These are phyloP conservation scores for Myriosclerotinia curreyana DNA, from an alignment of 2,329 filamentous ascomycete genomes.

Conservation along the genomic window DNA sequence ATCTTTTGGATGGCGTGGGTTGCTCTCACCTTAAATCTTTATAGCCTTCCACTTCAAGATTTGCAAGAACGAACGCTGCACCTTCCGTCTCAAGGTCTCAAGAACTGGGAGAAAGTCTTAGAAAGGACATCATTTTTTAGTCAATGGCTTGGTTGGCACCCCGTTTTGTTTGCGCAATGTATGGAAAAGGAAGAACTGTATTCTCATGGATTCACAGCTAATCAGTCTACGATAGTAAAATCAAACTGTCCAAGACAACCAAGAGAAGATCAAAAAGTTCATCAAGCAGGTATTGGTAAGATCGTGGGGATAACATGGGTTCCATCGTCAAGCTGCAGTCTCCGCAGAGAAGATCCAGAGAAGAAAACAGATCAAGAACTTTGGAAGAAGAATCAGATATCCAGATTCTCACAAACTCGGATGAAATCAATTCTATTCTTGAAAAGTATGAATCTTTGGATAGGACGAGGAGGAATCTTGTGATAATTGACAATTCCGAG, in stretches of 20 bases:
- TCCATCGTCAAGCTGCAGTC: not conserved
- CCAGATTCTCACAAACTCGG: not conserved
- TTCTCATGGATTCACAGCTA: not conserved
- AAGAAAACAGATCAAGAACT: not conserved
- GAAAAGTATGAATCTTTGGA: not conserved
- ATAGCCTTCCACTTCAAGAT: not conserved
- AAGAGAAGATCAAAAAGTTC: not conserved
- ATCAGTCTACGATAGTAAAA: not conserved
- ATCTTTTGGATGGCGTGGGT: not conserved
- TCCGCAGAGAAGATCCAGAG: not conserved
- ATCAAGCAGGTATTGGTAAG: not conserved
- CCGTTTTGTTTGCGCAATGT: not conserved
- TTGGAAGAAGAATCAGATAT: not conserved
- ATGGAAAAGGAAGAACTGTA: not conserved
- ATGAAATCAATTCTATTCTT: constrained; percentile 3
- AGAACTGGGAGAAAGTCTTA: not conserved
- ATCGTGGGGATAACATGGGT: not conserved
- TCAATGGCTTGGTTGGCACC: not conserved
- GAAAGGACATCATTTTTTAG: not conserved
- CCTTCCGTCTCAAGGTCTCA: not conserved
- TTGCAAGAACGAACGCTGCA: constrained; percentile 3
- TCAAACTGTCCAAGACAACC: not conserved
- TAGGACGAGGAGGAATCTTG: not conserved
- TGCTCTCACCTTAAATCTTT: not conserved
- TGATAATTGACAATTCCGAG: constrained; percentile 9